Conservation (phyloP, 106 monocot species). For the Phalaenopsis equestris region DNA sequence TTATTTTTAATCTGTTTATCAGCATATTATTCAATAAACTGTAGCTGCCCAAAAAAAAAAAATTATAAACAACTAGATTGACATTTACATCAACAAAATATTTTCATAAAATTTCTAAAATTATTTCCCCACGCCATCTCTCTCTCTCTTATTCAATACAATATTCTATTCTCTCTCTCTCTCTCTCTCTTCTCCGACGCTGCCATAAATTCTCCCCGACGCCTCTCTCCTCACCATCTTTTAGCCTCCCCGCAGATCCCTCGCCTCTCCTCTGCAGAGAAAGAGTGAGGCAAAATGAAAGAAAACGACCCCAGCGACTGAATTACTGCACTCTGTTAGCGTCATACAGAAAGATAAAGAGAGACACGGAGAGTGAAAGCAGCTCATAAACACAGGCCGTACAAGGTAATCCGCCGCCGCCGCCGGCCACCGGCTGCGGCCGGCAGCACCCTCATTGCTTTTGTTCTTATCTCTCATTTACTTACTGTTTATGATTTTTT, state of each 20-base stretch:
- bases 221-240: constrained; percentile 8
- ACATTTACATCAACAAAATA: too few species aligned
- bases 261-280: background rate
- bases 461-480: background rate
- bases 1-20: too few species aligned
- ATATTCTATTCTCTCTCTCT: background rate
- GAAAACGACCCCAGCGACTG: background rate
- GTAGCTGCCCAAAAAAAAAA: too few species aligned
- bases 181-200: background rate
- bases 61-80: too few species aligned
- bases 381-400: background rate
- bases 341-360: background rate
- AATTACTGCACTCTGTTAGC: background rate
- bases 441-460: background rate
- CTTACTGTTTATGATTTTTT: background rate
- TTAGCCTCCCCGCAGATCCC: constrained; percentile 6
- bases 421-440: background rate
- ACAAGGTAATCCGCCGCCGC: background rate
- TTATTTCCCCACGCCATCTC: too few species aligned
- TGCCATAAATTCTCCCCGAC: background rate
- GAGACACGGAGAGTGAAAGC: background rate
- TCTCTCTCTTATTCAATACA: background rate
- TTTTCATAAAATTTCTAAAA: too few species aligned
- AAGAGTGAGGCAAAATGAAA: background rate
- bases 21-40: too few species aligned